Base-by-base conservation (phyloP, 23 red algal genomes). In the Gracilaria domingensis region DNA sequence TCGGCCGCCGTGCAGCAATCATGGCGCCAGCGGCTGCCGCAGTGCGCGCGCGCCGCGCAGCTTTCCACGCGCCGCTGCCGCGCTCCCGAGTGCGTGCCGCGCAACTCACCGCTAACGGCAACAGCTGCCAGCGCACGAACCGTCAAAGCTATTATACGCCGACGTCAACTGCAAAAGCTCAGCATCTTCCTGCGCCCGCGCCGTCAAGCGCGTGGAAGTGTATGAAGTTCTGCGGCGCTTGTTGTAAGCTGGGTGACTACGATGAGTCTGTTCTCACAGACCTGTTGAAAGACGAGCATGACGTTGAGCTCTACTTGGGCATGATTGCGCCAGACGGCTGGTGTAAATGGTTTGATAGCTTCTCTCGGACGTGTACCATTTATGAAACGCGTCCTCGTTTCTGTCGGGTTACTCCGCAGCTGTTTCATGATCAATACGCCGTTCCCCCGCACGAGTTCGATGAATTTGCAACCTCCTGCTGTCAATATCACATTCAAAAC, bases 181-280 rank as follows among this genome's bases (percentile, higher is more conserved):
- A 14, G 1, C 51, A 18, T 20, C 8, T 2, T 7, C 18, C n/a
- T 29, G 2, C 59, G 29, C 2, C 59, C 59, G 13, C 59, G 26
- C 59, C 26, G 4, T 24, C 23, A 21, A 48, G 25, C 13, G 45
- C 40, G 51, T 95, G 92, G 92, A n/a, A 13, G 33, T 95, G 92
- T 80, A 69, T 95, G 76, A 48, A 61, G 14, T 42, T 34, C 45
- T 95, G 92, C 76, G 92, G 92, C 60, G 92, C 92, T 28, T 95
- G 92, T 83, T 95, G 92, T 62, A 82, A 82, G 32, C 66, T 95
- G 5, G 85, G 62, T 14, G 70, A 75, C n/a, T 80, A 55, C 20
- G 84, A 83, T 40, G 23, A 44, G 8, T 12, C 44, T 18, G 75
- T 88, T 20, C 18, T 89, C 26, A 26, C 70, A 17, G 42, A 80